Evolutionary conservation across 371 early-diverging fungal genomes (phyloP).

Genomic region (Circinella minor): DNA sequence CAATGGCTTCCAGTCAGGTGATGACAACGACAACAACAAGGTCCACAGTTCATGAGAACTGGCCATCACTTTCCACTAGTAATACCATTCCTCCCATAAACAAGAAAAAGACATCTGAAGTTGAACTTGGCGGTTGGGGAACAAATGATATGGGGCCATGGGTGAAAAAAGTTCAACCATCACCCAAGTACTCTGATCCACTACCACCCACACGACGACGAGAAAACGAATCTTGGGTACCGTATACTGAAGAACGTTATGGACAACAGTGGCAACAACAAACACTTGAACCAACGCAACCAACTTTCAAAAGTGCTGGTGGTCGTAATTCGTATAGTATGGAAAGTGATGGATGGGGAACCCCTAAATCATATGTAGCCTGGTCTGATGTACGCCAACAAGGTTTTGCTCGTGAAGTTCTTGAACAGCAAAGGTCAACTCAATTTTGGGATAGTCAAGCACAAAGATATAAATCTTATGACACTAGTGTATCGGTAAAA

Average conservation of each 20-base stretch:
- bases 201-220: too few relatives aligned
- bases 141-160: slow-evolving; percentile 3
- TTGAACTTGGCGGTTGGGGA: slow-evolving; percentile 40
- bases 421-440: slow-evolving; percentile 42
- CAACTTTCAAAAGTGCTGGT: not conserved
- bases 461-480: slow-evolving; percentile 1
- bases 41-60: slow-evolving; percentile 6
- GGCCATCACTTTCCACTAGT: slow-evolving; percentile 6
- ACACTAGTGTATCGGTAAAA: not conserved
- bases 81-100: not conserved
- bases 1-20: too few relatives aligned
- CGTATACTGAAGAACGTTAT: slow-evolving; percentile 9
- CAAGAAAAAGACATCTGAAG: not conserved
- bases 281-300: not conserved
- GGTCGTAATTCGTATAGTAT: not conserved
- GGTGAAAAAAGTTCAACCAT: slow-evolving; percentile 9
- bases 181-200: not conserved
- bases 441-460: slow-evolving; percentile 30
- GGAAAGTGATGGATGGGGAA: slow-evolving; percentile 48
- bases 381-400: slow-evolving; percentile 44
- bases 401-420: slow-evolving; percentile 42
- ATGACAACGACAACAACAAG: not conserved
- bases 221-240: slow-evolving; percentile 19
- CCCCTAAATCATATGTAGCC: slow-evolving; percentile 19
- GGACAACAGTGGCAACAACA: slow-evolving; percentile 20